These are phyloP conservation scores for Casuarina cunninghamiana DNA, from an alignment of 306 rosid species.

Conservation along the genomic window DNA sequence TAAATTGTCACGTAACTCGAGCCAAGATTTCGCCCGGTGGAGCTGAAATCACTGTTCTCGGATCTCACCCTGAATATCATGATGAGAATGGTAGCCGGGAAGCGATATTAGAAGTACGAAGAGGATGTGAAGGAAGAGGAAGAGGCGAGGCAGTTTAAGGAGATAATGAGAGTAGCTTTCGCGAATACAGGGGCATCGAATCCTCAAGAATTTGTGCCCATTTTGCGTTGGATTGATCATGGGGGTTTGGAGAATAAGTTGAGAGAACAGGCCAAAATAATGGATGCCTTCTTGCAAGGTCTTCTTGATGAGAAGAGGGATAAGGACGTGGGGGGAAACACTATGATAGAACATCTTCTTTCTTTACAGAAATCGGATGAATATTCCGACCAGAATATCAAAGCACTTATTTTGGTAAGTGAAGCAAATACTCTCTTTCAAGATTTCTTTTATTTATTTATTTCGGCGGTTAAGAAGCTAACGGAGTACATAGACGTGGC, in stretches of 20 bases:
- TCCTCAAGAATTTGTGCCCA: slow-evolving; percentile 43
- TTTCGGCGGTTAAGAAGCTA: no score
- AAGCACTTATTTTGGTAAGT: slow-evolving; percentile 25
- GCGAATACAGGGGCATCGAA: slow-evolving; percentile 18
- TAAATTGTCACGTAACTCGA: slow-evolving; percentile 22
- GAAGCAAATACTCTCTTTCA: no score
- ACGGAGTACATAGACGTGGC: no score
- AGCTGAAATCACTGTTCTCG: slow-evolving; percentile 31
- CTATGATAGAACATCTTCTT: slow-evolving; percentile 16
- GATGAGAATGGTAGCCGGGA: slow-evolving; percentile 68
- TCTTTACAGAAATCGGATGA: slow-evolving; percentile 23
- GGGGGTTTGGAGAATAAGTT: slow-evolving; percentile 18
- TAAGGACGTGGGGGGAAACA: not conserved
- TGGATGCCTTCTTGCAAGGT: slow-evolving; percentile 29
- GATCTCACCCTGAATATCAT: slow-evolving; percentile 54
- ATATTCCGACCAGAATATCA: slow-evolving; percentile 22
- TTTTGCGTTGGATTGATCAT: slow-evolving; percentile 40
- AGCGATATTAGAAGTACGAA: slow-evolving; percentile 51
- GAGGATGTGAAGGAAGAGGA: slow-evolving; percentile 27
- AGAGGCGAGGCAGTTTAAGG: slow-evolving; percentile 47
- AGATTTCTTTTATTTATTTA: no score
- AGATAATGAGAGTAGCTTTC: slow-evolving; percentile 24
- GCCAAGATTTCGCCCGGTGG: slow-evolving; percentile 28
- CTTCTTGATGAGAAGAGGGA: slow-evolving; percentile 18
- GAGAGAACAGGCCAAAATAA: slow-evolving; percentile 17